Conservation (phyloP, 371 early-diverging fungal species). For the Blakeslea trispora region DNA sequence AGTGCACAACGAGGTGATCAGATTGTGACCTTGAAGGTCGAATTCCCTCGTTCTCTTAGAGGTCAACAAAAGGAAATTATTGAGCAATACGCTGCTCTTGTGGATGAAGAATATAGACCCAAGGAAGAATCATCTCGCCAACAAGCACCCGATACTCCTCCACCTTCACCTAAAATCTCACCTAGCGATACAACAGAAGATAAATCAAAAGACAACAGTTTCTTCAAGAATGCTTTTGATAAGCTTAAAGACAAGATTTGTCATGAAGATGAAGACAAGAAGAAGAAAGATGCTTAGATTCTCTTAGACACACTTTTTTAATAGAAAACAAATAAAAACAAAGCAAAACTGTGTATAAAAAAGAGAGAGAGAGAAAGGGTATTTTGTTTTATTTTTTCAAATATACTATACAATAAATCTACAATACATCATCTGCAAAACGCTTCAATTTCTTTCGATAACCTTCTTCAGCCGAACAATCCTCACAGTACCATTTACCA, state of each 20-base stretch:
- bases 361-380: constrained; percentile 2
- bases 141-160: constrained; percentile 21
- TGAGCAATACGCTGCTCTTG: constrained; percentile 34
- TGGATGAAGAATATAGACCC: constrained; percentile 36
- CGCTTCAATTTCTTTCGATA: constrained; percentile 34
- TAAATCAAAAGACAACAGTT: constrained; percentile 15
- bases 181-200: constrained; percentile 5
- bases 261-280: constrained; percentile 26
- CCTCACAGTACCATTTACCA: constrained; percentile 94
- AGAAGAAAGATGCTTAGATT: neutral
- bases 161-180: constrained; percentile 20
- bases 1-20: constrained; percentile 77
- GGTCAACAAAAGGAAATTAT: constrained; percentile 41
- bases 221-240: constrained; percentile 36
- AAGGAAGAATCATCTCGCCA: constrained; percentile 15
- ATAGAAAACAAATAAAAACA: too few species aligned
- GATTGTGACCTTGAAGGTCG: constrained; percentile 77
- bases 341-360: neutral
- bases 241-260: constrained; percentile 34
- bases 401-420: too few species aligned
- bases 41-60: constrained; percentile 60
- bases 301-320: neutral
- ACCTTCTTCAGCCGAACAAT: constrained; percentile 41
- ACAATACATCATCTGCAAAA: constrained; percentile 19
- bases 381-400: constrained; percentile 3